Percentiles rank a stretch among this genome's conserved stretches.
These are phyloP conservation scores for Aspergillus transmontanensis DNA, from an alignment of 2,329 filamentous ascomycete species.

Conservation along the genomic window DNA sequence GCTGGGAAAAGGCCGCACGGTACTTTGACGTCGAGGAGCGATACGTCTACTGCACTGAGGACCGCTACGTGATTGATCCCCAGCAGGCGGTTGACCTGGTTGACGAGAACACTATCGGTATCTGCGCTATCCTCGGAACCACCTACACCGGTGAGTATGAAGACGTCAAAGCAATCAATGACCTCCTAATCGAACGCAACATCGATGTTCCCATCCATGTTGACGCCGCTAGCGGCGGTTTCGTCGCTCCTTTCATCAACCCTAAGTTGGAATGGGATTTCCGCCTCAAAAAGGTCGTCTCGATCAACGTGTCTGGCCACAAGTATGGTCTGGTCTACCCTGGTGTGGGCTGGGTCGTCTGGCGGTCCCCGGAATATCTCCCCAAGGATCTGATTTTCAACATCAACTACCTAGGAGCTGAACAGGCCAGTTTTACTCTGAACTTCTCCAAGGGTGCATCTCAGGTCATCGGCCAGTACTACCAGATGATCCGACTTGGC, in stretches of 20 bases:
- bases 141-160: slow-evolving; percentile 97
- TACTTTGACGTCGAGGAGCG: slow-evolving; percentile 95
- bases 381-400: slow-evolving; percentile 96
- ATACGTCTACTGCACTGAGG: slow-evolving; percentile 65
- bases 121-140: slow-evolving; percentile 86
- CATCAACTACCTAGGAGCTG: slow-evolving; percentile 97
- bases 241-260: slow-evolving; percentile 88
- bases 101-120: slow-evolving; percentile 80
- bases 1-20: slow-evolving; percentile 89
- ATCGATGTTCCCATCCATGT: slow-evolving; percentile 89
- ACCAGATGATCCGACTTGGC: slow-evolving; percentile 92
- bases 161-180: slow-evolving; percentile 88
- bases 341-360: slow-evolving; percentile 91
- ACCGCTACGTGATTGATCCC: slow-evolving; percentile 66
- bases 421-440: slow-evolving; percentile 92
- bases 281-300: slow-evolving; percentile 81
- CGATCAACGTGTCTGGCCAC: slow-evolving; percentile 93
- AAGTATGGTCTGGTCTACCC: slow-evolving; percentile 83
- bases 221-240: slow-evolving; percentile 88
- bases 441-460: slow-evolving; percentile 97
- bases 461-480: slow-evolving; percentile 96
- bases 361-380: slow-evolving; percentile 79
- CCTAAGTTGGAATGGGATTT: slow-evolving; percentile 91
- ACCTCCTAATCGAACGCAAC: slow-evolving; percentile 72
- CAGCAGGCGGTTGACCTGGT: slow-evolving; percentile 62